A percentile compares a stretch with the other conserved stretches of the same genome.
phyloP scores from a whole-genome alignment of 2,329 filamentous ascomycete genomes.

The Bipolaris bicolor region DNA sequence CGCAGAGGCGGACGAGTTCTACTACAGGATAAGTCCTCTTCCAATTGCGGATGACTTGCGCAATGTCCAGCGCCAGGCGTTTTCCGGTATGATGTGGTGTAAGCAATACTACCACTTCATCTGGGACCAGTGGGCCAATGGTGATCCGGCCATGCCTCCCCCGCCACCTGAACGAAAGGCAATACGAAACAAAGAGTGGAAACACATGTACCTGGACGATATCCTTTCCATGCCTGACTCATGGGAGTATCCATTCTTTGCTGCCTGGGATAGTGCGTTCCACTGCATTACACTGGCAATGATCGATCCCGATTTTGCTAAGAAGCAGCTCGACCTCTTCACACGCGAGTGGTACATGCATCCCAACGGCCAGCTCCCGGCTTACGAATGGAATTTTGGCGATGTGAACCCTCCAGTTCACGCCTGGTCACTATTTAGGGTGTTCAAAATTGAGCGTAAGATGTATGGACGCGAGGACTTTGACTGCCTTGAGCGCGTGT shows the following conservation, averaged over 20 bases:
- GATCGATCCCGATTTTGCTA: conserved; percentile 97
- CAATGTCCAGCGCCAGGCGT: conserved; percentile 93
- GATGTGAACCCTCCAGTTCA: conserved; percentile 97
- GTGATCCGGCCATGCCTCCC: conserved; percentile 85
- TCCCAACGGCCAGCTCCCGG: conserved; percentile 91
- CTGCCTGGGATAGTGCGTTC: conserved; percentile 96
- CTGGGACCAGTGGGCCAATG: conserved; percentile 97
- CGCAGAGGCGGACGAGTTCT: conserved; percentile 95
- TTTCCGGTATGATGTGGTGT: conserved; percentile 97
- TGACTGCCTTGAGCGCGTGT: conserved; percentile 94
- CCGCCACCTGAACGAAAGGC: conserved; percentile 80
- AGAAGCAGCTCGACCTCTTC: conserved; percentile 95
- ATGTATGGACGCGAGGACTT: conserved; percentile 93
- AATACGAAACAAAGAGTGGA: conserved; percentile 89
- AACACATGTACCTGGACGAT: conserved; percentile 92
- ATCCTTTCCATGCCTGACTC: conserved; percentile 97
- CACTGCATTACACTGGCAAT: conserved; percentile 95
- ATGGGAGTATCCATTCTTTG: conserved; percentile 98
- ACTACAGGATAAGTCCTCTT: conserved; percentile 87
- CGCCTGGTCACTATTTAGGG: conserved; percentile 92
- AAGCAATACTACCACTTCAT: conserved; percentile 97
- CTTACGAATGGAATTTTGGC: conserved; percentile 96
- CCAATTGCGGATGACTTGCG: conserved; percentile 93
- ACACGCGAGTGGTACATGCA: conserved; percentile 99
- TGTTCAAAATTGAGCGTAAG: conserved; percentile 98